phyloP scores from a whole-genome alignment of 805 yeast genomes.

The Ogataea angusta region DNA sequence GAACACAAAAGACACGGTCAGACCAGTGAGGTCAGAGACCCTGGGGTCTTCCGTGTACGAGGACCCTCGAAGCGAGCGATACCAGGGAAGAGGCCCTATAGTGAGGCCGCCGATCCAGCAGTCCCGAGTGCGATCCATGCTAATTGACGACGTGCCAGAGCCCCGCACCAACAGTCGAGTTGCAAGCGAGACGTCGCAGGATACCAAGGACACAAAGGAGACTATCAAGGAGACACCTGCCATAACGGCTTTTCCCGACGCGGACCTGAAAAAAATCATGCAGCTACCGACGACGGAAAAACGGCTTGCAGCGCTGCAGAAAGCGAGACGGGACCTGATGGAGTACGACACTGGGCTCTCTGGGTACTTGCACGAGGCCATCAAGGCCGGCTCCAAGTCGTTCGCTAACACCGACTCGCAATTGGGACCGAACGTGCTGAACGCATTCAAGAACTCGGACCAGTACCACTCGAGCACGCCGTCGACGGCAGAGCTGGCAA shows the following conservation, averaged over 20 bases:
- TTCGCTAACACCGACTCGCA: conserved; percentile 18
- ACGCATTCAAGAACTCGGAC: conserved; percentile 64
- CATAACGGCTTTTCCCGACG: conserved; percentile 9
- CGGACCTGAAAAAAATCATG: conserved; percentile 18
- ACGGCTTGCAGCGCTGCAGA: conserved; percentile 40
- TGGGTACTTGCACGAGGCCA: conserved; percentile 42
- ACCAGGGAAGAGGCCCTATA: conserved; percentile 1
- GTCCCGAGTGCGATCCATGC: conserved; percentile 1
- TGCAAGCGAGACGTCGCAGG: not conserved
- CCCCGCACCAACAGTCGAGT: not conserved
- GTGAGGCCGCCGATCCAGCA: not conserved
- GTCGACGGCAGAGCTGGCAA: conserved; percentile 36
- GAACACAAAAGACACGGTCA: conserved; percentile 25
- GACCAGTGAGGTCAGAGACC: conserved; percentile 1
- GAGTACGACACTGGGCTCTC: conserved; percentile 56
- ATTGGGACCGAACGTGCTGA: conserved; percentile 53
- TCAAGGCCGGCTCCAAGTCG: conserved; percentile 16
- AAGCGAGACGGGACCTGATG: conserved; percentile 40
- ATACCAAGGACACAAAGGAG: not conserved
- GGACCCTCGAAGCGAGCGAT: not conserved
- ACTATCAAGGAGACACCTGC: not conserved
- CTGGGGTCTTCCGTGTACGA: conserved; percentile 4
- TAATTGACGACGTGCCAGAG: not conserved
- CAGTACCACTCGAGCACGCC: conserved; percentile 26
- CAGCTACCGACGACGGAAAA: conserved; percentile 26